Evolutionary conservation across 805 yeast genomes (phyloP).

Genomic region (Kuraishia capsulata): DNA sequence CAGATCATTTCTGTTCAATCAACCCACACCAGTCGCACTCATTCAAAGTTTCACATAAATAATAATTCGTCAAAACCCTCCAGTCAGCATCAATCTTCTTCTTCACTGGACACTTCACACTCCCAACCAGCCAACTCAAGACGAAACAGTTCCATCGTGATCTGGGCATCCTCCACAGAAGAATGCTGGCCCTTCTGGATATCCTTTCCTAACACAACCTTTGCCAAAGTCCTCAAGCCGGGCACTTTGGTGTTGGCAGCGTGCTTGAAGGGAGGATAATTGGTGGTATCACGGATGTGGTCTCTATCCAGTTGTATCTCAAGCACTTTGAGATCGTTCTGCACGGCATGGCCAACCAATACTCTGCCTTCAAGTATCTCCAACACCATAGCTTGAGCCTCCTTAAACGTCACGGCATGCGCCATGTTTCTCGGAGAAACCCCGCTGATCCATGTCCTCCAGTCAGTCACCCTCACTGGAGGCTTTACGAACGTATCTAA

Average conservation of each 20-base stretch:
- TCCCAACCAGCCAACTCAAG: not conserved
- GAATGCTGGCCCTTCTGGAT: slow-evolving; percentile 76
- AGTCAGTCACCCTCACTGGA: slow-evolving; percentile 67
- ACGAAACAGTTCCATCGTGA: slow-evolving; percentile 60
- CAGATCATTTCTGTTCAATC: too few relatives aligned
- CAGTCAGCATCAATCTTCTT: too few relatives aligned
- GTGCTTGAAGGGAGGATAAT: slow-evolving; percentile 46
- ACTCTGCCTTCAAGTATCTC: slow-evolving; percentile 45
- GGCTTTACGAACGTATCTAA: slow-evolving; percentile 75
- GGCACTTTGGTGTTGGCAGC: slow-evolving; percentile 66
- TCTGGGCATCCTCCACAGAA: slow-evolving; percentile 85
- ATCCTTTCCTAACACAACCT: slow-evolving; percentile 43
- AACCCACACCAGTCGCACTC: too few relatives aligned
- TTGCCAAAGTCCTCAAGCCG: slow-evolving; percentile 54
- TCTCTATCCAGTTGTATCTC: slow-evolving; percentile 57
- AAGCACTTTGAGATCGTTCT: slow-evolving; percentile 67
- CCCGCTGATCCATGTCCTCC: slow-evolving; percentile 93
- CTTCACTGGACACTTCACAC: too few relatives aligned
- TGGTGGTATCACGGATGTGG: slow-evolving; percentile 67
- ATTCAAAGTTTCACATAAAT: too few relatives aligned
- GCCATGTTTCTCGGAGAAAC: slow-evolving; percentile 62
- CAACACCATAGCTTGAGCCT: slow-evolving; percentile 52
- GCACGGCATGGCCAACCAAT: slow-evolving; percentile 79
- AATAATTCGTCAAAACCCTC: too few relatives aligned
- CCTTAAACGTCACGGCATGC: slow-evolving; percentile 54